These are phyloP conservation scores for Fraxinus sp. DNA, from an alignment of 305 asterid species.

Conservation along the genomic window DNA sequence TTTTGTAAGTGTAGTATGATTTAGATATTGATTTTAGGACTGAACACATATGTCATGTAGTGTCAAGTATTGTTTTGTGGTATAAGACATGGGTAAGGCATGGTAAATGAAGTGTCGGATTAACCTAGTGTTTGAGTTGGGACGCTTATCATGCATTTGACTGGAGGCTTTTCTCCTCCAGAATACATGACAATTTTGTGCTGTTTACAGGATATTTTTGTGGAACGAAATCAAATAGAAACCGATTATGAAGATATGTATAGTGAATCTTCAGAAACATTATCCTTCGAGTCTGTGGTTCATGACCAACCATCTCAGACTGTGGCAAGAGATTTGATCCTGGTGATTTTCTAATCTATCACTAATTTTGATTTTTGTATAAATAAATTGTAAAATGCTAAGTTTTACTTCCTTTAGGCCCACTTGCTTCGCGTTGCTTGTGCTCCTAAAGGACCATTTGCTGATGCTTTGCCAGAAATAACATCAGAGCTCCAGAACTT, in stretches of 20 bases:
- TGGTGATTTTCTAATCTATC: constrained; percentile 51
- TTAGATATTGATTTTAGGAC: not conserved
- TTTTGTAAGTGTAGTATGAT: constrained; percentile 9
- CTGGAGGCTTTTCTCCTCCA: constrained; percentile 7
- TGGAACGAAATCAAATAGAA: constrained; percentile 48
- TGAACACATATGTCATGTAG: not conserved
- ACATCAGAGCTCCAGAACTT: constrained; percentile 74
- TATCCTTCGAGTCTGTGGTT: constrained; percentile 39
- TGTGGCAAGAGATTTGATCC: constrained; percentile 65
- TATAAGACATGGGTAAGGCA: not conserved
- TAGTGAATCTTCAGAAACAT: constrained; percentile 46
- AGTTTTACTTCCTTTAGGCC: constrained; percentile 51
- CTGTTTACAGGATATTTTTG: constrained; percentile 52
- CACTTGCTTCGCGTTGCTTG: constrained; percentile 95
- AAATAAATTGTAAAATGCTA: constrained; percentile 23
- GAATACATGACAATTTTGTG: constrained; percentile 21
- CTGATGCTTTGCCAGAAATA: constrained; percentile 77
- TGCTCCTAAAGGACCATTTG: constrained; percentile 72
- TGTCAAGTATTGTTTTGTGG: not conserved
- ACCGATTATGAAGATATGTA: constrained; percentile 40
- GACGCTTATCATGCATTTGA: not conserved
- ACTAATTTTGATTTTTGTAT: not conserved
- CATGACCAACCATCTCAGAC: constrained; percentile 51
- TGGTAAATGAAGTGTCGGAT: not conserved
- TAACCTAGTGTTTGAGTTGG: not conserved